phyloP scores from a whole-genome alignment of 2,329 filamentous ascomycete species.

The Ascochyta lentis region DNA sequence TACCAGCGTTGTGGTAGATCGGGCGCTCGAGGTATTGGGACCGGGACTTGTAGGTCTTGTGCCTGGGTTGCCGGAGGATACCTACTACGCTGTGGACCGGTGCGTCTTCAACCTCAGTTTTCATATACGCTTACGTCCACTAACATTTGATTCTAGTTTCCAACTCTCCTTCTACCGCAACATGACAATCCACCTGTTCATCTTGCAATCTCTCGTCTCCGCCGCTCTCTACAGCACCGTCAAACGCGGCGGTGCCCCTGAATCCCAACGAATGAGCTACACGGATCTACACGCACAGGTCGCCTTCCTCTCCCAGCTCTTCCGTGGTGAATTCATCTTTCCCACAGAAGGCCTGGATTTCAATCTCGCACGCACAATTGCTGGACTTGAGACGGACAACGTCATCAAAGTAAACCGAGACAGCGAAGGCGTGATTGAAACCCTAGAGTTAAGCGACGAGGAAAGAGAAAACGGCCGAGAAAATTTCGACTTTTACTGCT shows the following conservation, averaged over 20 bases:
- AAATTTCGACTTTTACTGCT: conserved; percentile 99
- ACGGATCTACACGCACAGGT: conserved; percentile 78
- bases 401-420: conserved; percentile 73
- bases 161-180: conserved; percentile 98
- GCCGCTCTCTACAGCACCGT: conserved; percentile 89
- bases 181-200: conserved; percentile 99
- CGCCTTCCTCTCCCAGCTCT: conserved; percentile 85
- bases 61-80: conserved; percentile 82
- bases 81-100: conserved; percentile 91
- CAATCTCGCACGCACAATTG: conserved; percentile 82
- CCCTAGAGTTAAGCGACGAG: conserved; percentile 74
- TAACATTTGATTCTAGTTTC: conserved; percentile 61
- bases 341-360: conserved; percentile 79
- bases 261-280: conserved; percentile 80
- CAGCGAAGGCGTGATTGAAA: conserved; percentile 60
- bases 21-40: conserved; percentile 89
- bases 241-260: conserved; percentile 86
- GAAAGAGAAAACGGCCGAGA: conserved; percentile 84
- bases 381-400: conserved; percentile 76
- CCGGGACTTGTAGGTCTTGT: conserved; percentile 85
- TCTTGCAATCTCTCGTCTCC: conserved; percentile 88
- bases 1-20: conserved; percentile 82
- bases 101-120: conserved; percentile 19
- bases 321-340: conserved; percentile 97
- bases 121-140: conserved; percentile 10